Evolutionary conservation across 495 filamentous ascomycete species (phyloP).

Genomic region (Penicillium ochrochloron): DNA sequence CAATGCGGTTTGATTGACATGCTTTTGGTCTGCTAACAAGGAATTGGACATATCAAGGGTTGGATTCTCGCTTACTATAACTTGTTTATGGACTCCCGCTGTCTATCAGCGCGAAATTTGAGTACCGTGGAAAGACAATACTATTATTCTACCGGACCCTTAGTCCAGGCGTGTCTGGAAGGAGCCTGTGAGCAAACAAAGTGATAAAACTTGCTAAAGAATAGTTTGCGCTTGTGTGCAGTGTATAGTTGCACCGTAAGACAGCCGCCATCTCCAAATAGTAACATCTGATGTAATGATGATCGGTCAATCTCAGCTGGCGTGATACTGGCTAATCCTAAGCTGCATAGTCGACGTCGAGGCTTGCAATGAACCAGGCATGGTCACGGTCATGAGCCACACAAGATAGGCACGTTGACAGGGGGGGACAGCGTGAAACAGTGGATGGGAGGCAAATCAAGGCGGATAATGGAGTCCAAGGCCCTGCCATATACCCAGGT

Average conservation of each 20-base stretch:
- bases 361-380: conserved; percentile 15
- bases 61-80: background rate
- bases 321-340: background rate
- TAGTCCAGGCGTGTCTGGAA: background rate
- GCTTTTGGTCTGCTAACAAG: background rate
- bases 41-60: conserved; percentile 5
- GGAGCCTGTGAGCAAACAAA: background rate
- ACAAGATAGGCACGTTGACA: conserved; percentile 15
- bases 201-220: background rate
- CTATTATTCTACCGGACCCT: background rate
- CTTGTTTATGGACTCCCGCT: background rate
- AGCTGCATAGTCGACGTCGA: conserved; percentile 17
- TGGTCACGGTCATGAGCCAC: conserved; percentile 11
- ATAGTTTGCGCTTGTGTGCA: background rate
- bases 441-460: conserved; percentile 25
- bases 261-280: conserved; percentile 3
- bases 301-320: conserved; percentile 9
- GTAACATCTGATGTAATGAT: conserved; percentile 36
- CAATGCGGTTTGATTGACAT: conserved; percentile 7
- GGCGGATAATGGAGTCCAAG: conserved; percentile 6
- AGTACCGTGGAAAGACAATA: background rate
- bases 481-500: conserved; percentile 1
- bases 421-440: conserved; percentile 19
- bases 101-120: background rate
- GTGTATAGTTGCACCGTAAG: conserved; percentile 20